phyloP scores from a whole-genome alignment of 441 rosid species.

The Populus tomentosa region DNA sequence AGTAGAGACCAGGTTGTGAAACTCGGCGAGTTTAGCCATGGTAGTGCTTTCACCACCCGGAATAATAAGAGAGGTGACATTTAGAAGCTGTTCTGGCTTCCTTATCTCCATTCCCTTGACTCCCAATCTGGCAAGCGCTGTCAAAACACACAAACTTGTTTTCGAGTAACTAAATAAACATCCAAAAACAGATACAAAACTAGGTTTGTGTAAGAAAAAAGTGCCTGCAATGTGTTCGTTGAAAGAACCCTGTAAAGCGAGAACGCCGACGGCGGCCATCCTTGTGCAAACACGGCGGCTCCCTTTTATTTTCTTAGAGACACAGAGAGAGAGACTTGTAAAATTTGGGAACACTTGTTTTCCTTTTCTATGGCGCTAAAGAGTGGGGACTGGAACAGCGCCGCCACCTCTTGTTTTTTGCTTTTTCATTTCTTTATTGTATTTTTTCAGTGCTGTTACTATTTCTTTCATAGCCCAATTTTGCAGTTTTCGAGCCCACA shows the following conservation, averaged over 20 bases:
- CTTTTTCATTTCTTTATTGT: too few relatives aligned
- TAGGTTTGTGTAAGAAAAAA: background rate
- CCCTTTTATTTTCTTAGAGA: background rate
- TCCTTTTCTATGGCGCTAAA: background rate
- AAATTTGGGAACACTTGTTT: background rate
- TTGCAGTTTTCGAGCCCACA: too few relatives aligned
- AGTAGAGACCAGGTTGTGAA: slow-evolving; percentile 62
- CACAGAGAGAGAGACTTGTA: background rate
- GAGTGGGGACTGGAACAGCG: background rate
- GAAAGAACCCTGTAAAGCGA: slow-evolving; percentile 92
- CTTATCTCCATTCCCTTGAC: slow-evolving; percentile 82
- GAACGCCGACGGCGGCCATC: slow-evolving; percentile 67
- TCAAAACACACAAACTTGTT: background rate
- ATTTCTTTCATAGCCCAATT: background rate
- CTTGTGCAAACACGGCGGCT: slow-evolving; percentile 10
- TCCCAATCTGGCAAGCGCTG: slow-evolving; percentile 73
- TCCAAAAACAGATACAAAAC: background rate
- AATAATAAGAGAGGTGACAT: slow-evolving; percentile 73
- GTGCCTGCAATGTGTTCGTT: slow-evolving; percentile 88
- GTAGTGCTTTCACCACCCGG: slow-evolving; percentile 99
- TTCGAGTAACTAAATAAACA: background rate
- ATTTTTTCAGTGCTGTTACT: background rate
- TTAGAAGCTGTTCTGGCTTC: slow-evolving; percentile 76
- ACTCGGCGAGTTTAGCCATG: slow-evolving; percentile 96
- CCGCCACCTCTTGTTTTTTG: too few relatives aligned